A percentile compares a stretch with the other conserved stretches of the same genome.
Conservation (phyloP, 2,329 filamentous ascomycete species). For the Talaromyces verruculosus region DNA sequence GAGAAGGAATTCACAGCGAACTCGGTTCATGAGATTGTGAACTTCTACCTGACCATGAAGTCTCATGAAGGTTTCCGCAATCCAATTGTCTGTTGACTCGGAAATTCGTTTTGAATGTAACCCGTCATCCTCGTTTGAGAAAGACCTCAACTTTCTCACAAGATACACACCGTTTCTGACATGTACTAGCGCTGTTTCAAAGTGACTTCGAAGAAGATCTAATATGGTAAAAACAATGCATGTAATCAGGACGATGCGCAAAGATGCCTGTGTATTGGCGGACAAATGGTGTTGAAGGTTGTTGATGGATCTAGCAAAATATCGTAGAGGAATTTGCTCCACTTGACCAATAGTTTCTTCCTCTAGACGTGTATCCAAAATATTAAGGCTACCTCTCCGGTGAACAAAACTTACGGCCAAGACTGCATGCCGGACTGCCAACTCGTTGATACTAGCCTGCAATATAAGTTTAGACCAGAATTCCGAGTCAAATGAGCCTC, state of each 20-base stretch:
- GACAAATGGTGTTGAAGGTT: conserved; percentile 9
- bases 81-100: not conserved
- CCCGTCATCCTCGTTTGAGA: not conserved
- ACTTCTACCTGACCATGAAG: conserved; percentile 6
- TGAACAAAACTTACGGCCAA: conserved; percentile 13
- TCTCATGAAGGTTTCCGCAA: conserved; percentile 8
- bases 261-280: conserved; percentile 2
- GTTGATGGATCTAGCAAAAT: conserved; percentile 12
- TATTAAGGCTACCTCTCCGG: not conserved
- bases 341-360: not conserved
- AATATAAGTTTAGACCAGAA: conserved; percentile 12
- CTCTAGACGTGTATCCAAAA: not conserved
- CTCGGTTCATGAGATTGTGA: not conserved
- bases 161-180: conserved; percentile 7
- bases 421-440: conserved; percentile 13
- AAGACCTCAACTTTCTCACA: not conserved
- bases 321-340: conserved; percentile 2
- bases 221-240: conserved; percentile 10
- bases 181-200: conserved; percentile 10
- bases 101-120: not conserved
- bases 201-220: conserved; percentile 13
- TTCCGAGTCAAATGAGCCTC: conserved; percentile 9
- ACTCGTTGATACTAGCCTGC: conserved; percentile 14
- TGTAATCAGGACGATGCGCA: conserved; percentile 13
- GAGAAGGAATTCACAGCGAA: not conserved